These are phyloP conservation scores for Botrytis paeoniae DNA, from an alignment of 2,329 filamentous ascomycete genomes.

Conservation along the genomic window DNA sequence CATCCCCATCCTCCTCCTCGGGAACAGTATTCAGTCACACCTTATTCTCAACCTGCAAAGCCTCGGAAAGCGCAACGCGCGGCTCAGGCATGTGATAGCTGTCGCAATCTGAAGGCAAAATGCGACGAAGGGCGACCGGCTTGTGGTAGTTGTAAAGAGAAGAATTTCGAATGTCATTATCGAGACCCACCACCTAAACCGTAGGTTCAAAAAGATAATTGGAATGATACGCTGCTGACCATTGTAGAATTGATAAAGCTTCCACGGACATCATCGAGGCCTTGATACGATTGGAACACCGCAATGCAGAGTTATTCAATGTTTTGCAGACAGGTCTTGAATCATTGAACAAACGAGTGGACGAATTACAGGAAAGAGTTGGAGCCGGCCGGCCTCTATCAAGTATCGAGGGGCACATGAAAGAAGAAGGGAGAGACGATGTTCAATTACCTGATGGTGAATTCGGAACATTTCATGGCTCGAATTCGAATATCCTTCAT, in stretches of 20 bases:
- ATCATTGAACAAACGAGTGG: constrained; percentile 19
- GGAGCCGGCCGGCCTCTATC: not conserved
- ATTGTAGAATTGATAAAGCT: constrained; percentile 51
- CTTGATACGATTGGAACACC: constrained; percentile 28
- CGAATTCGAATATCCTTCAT: constrained; percentile 1
- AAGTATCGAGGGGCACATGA: constrained; percentile 1
- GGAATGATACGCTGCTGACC: constrained; percentile 25
- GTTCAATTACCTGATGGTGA: not conserved
- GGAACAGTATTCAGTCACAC: constrained; percentile 26
- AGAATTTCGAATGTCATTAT: constrained; percentile 79
- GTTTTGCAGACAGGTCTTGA: constrained; percentile 21
- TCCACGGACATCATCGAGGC: constrained; percentile 58
- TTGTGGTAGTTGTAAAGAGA: constrained; percentile 84
- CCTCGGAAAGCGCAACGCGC: constrained; percentile 36
- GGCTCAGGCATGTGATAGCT: constrained; percentile 81
- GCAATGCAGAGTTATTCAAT: constrained; percentile 4
- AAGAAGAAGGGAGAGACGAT: constrained; percentile 12
- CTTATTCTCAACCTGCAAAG: constrained; percentile 13
- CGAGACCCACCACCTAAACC: constrained; percentile 88
- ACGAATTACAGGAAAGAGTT: constrained; percentile 2
- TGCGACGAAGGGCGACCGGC: constrained; percentile 78
- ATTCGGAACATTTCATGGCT: not conserved
- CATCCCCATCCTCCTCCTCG: constrained; percentile 23
- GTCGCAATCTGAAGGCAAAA: constrained; percentile 82
- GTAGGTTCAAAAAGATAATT: constrained; percentile 53